Base-by-base conservation (phyloP, 345 rosid species). In the Eucalyptus polyanthemos region DNA sequence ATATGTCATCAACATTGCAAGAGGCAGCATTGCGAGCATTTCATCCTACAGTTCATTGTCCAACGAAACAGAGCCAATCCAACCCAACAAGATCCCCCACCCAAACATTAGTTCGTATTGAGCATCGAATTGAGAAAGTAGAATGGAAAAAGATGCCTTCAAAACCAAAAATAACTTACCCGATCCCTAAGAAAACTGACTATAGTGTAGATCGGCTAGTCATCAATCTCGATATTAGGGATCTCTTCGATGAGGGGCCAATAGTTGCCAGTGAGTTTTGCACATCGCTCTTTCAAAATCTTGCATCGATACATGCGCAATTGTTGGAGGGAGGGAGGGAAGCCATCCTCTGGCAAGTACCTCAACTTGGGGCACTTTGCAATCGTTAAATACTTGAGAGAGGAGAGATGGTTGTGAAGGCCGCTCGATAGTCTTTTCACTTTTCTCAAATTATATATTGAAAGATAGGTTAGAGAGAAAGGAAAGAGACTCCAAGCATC, bases 321-420 rank as follows among this genome's bases (percentile, higher is more conserved):
- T 8, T 0, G 2, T n/a, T 2, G 76, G 76, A 65, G 76, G 37
- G 76, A 65, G 11, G 37, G 76, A 65, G 37, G 37, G 37, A 65
- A 4, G 76, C 76, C 76, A 65, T 65, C 76, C 37, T n/a, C 2
- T n/a, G 37, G 21, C 76, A 65, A 65, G 37, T 65, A n/a, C 76
- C 37, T 65, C 76, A 65, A 65, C 76, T n/a, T 65, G 2, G 76
- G 76, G 76, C 76, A 65, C 2, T 2, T 0, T 7, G 0, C 11
- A 14, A 65, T 14, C 5, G 0, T 0, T 14, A 65, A n/a, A 3
- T 0, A 0, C 1, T 0, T 2, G 6, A 65, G 76, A n/a, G 76
- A n/a, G 76, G 76, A 65, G 72, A 65, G 72, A n/a, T n/a, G 72
- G 37, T n/a, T 65, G 21, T 5, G 10, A 3, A 65, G 76, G 0